Base-by-base conservation (phyloP, 2,329 filamentous ascomycete genomes). In the Claviceps sp. region DNA sequence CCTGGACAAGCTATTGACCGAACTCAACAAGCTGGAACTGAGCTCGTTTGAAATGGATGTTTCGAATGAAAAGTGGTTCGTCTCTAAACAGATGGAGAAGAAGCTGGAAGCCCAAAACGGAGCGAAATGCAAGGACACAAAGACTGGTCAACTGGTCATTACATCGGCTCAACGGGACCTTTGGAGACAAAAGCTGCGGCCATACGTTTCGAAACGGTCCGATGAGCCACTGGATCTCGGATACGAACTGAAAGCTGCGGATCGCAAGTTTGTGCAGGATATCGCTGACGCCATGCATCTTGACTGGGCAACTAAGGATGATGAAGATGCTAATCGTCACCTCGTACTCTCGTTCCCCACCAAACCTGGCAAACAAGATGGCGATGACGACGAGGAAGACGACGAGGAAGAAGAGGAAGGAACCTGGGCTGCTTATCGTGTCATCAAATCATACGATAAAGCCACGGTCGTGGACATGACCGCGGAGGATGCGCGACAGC, bases 1-100 rank as follows among this genome's bases (percentile, higher is more conserved):
- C 52, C 72, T 98, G 54, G 79, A 80, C 49, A 71, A 86, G 47
- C 77, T 98, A 45, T 73, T 98, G 45, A 81, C 89, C 36, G 88
- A 94, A 64, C 74, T 98, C 52, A 85, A 86, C 51, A 85, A 91
- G 63, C 87, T 95, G 52, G 93, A 98, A 67, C 85, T 86, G 63
- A 79, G 86, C n/a, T 87, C 93, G 62, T 98, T 98, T 60, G 91
- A 98, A 68, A 77, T 83, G 42, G 94, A 97, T 61, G 83, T 89
- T 57, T 78, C 87, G 6, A 89, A 97, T 68, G 84, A 88, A 48
- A 85, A 83, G 61, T 98, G 93, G 93, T 86, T 95, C 62, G 88
- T 85, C 61, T 83, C 88, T 40, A 97, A 96, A 71, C 82, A 84
- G 58, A 76, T 83, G 65, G 82, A 82, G 49, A 84, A 85, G 53